Evolutionary conservation across 805 yeast species (phyloP), one percentile per base, ranked within the genome.

Genomic region (Hanseniaspora thailandica): DNA sequence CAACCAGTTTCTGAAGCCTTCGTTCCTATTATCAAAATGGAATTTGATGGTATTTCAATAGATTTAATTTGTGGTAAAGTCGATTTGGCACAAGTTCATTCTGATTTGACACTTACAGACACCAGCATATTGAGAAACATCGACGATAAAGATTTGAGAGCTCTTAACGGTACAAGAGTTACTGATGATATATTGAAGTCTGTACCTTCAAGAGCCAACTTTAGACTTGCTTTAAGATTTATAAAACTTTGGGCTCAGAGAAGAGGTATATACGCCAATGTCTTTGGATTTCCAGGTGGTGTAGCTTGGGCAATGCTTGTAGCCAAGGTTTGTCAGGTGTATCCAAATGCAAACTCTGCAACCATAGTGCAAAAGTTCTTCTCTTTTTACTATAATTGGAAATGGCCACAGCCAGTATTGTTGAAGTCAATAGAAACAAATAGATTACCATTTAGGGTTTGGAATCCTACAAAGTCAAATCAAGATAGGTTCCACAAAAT

Each of bases 281-380:
- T 93, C 44, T 86, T 84, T 75, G 98, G 98, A 0, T 93, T 90
- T 68, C 98, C 97, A 0, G 98, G 98, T 62, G 98, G 98, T 67
- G 98, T 93, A 47, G 98, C 98, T 1, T 93, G 98, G 98, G 98
- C 98, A 0, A 93, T 93, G 97, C 68, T 93, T 39, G 97, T 89
- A n/a, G 98, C 97, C 1, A 76, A 98, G 61, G 87, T 93, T 28
- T 93, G 98, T 67, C 98, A 93, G 66, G 70, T 93, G 48, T 93
- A 90, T 65, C 98, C 98, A 9, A 90, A 90, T 67, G 95, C 97
- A 0, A 94, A 88, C 12, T 82, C 96, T 57, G 86, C 97, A 0
- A 87, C 85, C 2, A 84, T 93, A 50, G 82, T 93, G n/a, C 80
- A 83, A 55, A 85, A 88, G 63, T 93, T 93, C 65, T 93, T 93